Evolutionary conservation across 768 basidiomycete genomes (phyloP), one percentile per base, ranked within the genome.

Genomic region (Tylopilus rubrobrunneus): DNA sequence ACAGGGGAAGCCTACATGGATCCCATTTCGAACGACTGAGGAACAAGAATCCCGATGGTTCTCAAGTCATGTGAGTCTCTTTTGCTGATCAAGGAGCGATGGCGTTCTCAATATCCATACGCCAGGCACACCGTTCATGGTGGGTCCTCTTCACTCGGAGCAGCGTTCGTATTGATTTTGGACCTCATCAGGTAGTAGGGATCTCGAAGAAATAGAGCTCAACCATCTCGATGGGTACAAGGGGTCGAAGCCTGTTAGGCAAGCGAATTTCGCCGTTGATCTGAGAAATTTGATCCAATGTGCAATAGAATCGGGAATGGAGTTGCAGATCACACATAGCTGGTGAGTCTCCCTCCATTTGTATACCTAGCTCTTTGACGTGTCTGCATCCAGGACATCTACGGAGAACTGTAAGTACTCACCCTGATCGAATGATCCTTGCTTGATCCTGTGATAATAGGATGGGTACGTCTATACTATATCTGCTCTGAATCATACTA

Each of bases 261-360:
- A 51, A 39, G 73, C 36, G 0, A 43, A 9, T 23, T 19, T 19
- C 1, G 19, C 19, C 19, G 19, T 19, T 19, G 19, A 19, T 1
- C 1, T 19, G 19, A 19, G 17, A 14, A 44, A n/a, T 21, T 31
- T 63, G 27, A 67, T 51, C 11, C 28, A 1, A 6, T 15, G 12
- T 33, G 10, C 10, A 27, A 49, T 45, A 81, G 83, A 11, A 93
- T 99, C 53, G 96, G 96, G 5, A 99, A 99, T 67, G 96, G 96
- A 4, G 96, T 95, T 0, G 93, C 93, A 4, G 87, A 94, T 67
- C 95, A 98, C 67, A 68, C 96, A 10, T 95, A 98, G 64, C 72
- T 95, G 61, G 92, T 91, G 53, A 58, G 73, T 55, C 25, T 28
- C 12, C 17, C 50, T 51, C 25, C 31, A 58, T 50, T 21, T n/a